phyloP scores from a whole-genome alignment of 306 rosid species.

The cucumber (Cucumis sativus) region DNA sequence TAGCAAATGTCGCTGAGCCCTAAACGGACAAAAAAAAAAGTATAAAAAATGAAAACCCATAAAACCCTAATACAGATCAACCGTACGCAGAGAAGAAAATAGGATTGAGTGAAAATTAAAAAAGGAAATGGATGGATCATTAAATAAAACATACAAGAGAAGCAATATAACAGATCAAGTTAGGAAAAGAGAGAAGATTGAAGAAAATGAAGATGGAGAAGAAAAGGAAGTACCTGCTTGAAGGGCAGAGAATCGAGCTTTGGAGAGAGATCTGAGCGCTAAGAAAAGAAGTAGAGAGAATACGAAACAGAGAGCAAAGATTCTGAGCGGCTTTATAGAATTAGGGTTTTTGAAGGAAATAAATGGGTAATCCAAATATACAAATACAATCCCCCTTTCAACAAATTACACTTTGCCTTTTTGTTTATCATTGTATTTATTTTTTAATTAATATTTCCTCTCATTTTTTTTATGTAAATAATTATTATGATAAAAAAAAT shows the following conservation, averaged over 20 bases:
- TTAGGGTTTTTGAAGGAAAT: neutral
- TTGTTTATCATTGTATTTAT: neutral
- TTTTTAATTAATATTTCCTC: too few species aligned
- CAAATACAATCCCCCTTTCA: too few species aligned
- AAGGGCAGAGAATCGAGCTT: constrained; percentile 9
- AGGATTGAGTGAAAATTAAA: neutral
- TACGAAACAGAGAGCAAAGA: constrained; percentile 4
- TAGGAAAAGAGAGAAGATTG: neutral
- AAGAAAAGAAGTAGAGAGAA: neutral
- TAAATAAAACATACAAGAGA: neutral
- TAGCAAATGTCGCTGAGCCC: neutral
- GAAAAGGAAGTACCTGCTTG: neutral
- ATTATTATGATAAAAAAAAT: too few species aligned
- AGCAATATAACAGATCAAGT: neutral
- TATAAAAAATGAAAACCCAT: neutral
- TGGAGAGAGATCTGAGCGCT: constrained; percentile 9
- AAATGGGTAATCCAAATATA: neutral
- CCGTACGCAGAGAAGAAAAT: neutral
- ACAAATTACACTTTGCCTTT: too few species aligned
- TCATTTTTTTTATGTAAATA: too few species aligned
- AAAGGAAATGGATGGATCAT: neutral
- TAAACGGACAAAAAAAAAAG: neutral
- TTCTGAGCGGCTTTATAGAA: constrained; percentile 2
- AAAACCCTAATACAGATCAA: constrained; percentile 4
- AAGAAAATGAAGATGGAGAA: neutral